Evolutionary conservation across 352 stramenopile genomes (phyloP), one percentile per base, ranked within the genome.

Genomic region (Globisporangium nunn): DNA sequence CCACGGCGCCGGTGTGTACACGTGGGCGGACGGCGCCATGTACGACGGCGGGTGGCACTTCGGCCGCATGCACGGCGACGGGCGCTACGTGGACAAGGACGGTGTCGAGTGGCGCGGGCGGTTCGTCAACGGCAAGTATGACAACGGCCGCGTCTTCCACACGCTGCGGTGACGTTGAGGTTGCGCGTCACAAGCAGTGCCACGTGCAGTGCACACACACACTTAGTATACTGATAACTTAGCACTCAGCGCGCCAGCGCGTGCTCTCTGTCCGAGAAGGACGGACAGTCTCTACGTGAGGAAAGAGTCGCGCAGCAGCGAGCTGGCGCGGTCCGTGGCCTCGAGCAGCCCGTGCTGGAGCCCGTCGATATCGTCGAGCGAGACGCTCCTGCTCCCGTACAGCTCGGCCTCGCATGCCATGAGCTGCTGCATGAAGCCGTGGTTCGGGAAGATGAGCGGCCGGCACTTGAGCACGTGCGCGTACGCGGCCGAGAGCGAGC

Each of bases 121-220:
- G 48, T 93, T 92, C 59, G 67, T 89, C 51, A 92, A 91, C 61
- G 85, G 85, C 58, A 91, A 91, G 63, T 91, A 78, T 59, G 78
- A 92, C 81, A 95, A 89, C 54, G 82, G 82, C 28, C 75, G 77
- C 43, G 74, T 91, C 37, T 95, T 87, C 70, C 77, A 89, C 56
- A 73, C 69, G 41, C 63, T 95, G 54, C 79, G 82, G 50, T 93
- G 61, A 31, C 39, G 44, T 11, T 4, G 41, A 28, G 43, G 41
- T 1, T 15, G 28, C 18, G 41, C 23, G 15, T 5, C 15, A 15
- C 41, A 14, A 28, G 3, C 14, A 14, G 35, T 12, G 23, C 23
- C 23, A 23, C 35, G 8, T 41, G 14, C 35, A 2, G 4, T 12
- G 11, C 11, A 17, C 2, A 12, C 37, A 17, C 37, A 7, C 7